phyloP scores from a whole-genome alignment of 305 asterid species.

The Fraxinus ornus region DNA sequence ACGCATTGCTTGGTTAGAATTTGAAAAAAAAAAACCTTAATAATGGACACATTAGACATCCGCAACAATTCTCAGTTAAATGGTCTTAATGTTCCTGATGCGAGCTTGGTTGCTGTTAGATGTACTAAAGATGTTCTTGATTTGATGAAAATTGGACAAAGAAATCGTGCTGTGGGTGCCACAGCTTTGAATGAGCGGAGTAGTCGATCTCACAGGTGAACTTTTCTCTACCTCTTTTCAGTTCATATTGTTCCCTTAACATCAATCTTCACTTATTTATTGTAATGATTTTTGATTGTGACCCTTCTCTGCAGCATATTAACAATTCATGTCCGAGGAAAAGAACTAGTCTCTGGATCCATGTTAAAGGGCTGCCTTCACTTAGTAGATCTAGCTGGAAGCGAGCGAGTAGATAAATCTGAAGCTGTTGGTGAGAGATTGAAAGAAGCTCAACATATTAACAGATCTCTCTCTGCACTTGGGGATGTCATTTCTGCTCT shows the following conservation, averaged over 20 bases:
- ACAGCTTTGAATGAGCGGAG: constrained; percentile 89
- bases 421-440: constrained; percentile 94
- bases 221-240: not conserved
- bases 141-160: constrained; percentile 77
- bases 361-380: constrained; percentile 82
- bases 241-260: not conserved
- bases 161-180: constrained; percentile 90
- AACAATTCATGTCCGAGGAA: constrained; percentile 89
- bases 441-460: constrained; percentile 93
- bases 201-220: constrained; percentile 85
- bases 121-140: constrained; percentile 89
- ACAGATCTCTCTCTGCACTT: constrained; percentile 82
- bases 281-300: not conserved
- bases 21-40: constrained; percentile 42
- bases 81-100: constrained; percentile 94
- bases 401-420: constrained; percentile 88
- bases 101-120: constrained; percentile 67
- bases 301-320: constrained; percentile 53
- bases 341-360: constrained; percentile 73
- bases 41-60: constrained; percentile 63
- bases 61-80: constrained; percentile 87
- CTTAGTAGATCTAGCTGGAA: constrained; percentile 91
- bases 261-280: not conserved
- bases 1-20: constrained; percentile 1
- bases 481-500: constrained; percentile 96